Base-by-base conservation (phyloP, 1,284 basidiomycete species). In the Cerrena zonata region DNA sequence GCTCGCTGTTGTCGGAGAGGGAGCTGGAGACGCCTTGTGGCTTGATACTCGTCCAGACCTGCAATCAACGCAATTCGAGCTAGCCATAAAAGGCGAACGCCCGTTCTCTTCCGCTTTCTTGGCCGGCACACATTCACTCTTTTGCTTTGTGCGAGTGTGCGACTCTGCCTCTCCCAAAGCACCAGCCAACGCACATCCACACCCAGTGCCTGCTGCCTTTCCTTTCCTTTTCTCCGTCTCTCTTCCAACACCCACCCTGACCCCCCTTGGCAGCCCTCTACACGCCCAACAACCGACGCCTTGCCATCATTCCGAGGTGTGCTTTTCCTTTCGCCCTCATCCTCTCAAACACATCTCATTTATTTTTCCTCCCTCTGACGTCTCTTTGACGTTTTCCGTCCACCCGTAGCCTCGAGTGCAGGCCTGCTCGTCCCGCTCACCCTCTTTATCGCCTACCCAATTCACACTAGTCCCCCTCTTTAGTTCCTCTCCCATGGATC, bases 391-490 rank as follows among this genome's bases (percentile, higher is more conserved):
- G 22, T 42, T 42, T 7, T 47, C 18, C 26, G 12, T 15, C 10
- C 22, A 37, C 30, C 19, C 23, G 30, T 40, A 48, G 47, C 47
- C 10, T 48, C 38, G 47, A 48, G 47, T 48, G 37, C 47, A 48
- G 47, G 47, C 37, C 38, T 24, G 47, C 47, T 48, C 47, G 37
- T 40, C 23, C 30, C 30, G 30, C 30, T 34, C n/a, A n/a, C n/a
- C 30, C 34, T 23, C 45, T 34, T 36, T 36, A 47, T 23, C 45
- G 30, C 30, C 30, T 34, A 34, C 22, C 41, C 41, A 42, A 13
- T 15, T 22, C 3, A 19, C n/a, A 3, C 24, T 22, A 10, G n/a
- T 24, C 19, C 41, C 21, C 21, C 13, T 47, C 30, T 34, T 34
- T 34, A 34, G 30, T 7, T 15, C 30, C 30, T 34, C 7, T 4